Base-by-base conservation (phyloP, 352 stramenopile genomes). In the Phytophthora brassicae region DNA sequence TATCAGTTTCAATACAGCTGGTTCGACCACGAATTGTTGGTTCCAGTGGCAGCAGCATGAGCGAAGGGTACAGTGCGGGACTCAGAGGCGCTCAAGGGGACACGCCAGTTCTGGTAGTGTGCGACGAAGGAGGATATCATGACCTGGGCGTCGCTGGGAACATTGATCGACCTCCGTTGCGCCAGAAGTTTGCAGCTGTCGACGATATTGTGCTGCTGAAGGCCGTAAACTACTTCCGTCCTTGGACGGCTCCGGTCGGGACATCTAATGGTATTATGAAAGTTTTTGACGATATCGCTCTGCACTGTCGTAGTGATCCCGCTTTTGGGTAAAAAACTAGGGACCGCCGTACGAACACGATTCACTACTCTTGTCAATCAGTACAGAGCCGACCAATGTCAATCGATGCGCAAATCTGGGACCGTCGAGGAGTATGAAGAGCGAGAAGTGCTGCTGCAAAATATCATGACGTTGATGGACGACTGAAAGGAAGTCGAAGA, bases 211-310 rank as follows among this genome's bases (percentile, higher is more conserved):
- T 56, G 7, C 26, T 63, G 7, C 26, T 63, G 6, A 31, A 39
- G 6, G 55, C 55, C 2, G 44, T 50, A 0, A 54, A 56, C 33
- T 39, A 6, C 20, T n/a, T 56, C 0, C 42, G 31, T 6, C 35
- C 55, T 4, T 63, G 55, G 45, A 16, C 29, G 12, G 44, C 45
- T 42, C 8, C 42, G 0, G 22, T 47, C 8, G 55, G 44, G 17
- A 56, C 33, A 0, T 22, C 45, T 1, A 56, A 50, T 23, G 55
- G 35, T 7, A 45, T 63, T 2, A 63, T 63, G 55, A 56, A 56
- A 31, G 13, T 22, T 1, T 63, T 63, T 44, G 55, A 48, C 3
- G n/a, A 29, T 1, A 56, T 63, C 4, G 24, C 35, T 20, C n/a
- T 43, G 11, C 41, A 29, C 2, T 47, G 41, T 17, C 22, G 41